Evolutionary conservation across 805 yeast genomes (phyloP), one percentile per base, ranked within the genome.

Genomic region (Suhomyces canberraensis): DNA sequence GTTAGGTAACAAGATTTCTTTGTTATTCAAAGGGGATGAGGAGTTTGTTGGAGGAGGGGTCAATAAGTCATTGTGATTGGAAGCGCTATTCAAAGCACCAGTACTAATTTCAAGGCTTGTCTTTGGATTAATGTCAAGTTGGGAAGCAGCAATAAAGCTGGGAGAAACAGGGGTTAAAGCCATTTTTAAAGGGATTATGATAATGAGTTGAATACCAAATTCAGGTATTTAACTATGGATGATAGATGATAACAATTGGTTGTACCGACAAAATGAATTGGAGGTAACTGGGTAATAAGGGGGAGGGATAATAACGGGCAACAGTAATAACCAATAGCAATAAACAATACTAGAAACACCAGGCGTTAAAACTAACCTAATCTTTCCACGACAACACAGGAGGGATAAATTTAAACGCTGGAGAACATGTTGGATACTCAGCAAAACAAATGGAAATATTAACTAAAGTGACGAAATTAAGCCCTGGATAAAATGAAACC

Each of bases 1-100:
- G 48, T 64, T 66, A 14, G 73, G 73, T 13, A 48, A 50, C 16
- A 42, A 37, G 25, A 36, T 33, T 17, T 40, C 41, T 22, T 37
- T 42, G 27, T 16, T 18, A 25, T 33, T 29, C 11, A 39, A 21
- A 3, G 46, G 46, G 3, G 49, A 45, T 4, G 45, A 42, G 13
- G 43, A 31, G 22, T 35, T 37, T 18, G 49, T 42, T n/a, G 49
- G 46, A n/a, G 49, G 49, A 11, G 48, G 48, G 11, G 49, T 45
- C 38, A 45, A 42, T 17, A 45, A 39, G 22, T 38, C 40, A 22
- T 13, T 19, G 11, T 20, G 11, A 8, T 11, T 13, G 18, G 17
- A 13, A 5, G 29, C 5, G 11, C 17, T 13, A 15, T 15, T 15
- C 17, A 26, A 26, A 5, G 6, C 8, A 17, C 17, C 8, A 4